A percentile compares a stretch with the other conserved stretches of the same genome.
These are phyloP conservation scores for Pseudotsuga menziesii DNA, from an alignment of 75 land plant genomes.

Conservation along the genomic window DNA sequence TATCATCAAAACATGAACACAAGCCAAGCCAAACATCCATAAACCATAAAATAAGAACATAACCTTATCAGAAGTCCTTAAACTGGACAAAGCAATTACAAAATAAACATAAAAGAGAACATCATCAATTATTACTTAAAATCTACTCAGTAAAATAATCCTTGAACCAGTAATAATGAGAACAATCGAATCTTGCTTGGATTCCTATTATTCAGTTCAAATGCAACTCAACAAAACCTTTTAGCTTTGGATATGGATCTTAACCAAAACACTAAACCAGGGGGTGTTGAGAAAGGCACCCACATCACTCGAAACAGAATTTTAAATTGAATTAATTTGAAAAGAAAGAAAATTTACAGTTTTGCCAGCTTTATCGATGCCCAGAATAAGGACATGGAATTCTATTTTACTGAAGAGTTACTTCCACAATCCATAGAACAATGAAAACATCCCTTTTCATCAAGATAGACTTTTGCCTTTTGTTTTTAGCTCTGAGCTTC, in stretches of 20 bases:
- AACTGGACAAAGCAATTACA: background rate
- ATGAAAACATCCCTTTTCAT: too few species aligned
- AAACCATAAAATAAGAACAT: background rate
- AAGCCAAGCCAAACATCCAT: background rate
- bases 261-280: background rate
- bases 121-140: background rate
- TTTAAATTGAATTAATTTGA: too few species aligned
- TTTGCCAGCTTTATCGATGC: conserved; percentile 96
- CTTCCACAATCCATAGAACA: too few species aligned
- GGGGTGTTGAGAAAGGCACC: too few species aligned
- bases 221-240: background rate
- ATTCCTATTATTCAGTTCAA: background rate
- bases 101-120: background rate
- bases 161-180: background rate
- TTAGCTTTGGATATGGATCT: background rate
- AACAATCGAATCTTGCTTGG: background rate
- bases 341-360: conserved; percentile 61
- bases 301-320: too few species aligned
- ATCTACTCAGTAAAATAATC: background rate
- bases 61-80: background rate
- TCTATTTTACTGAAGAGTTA: too few species aligned
- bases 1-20: conserved; percentile 11
- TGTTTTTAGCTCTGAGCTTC: too few species aligned
- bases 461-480: too few species aligned
- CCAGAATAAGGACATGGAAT: too few species aligned